Percentiles rank a stretch among this genome's conserved stretches.
Conservation (phyloP, 805 yeast genomes). For the Jamesozyma jinghongensis region DNA sequence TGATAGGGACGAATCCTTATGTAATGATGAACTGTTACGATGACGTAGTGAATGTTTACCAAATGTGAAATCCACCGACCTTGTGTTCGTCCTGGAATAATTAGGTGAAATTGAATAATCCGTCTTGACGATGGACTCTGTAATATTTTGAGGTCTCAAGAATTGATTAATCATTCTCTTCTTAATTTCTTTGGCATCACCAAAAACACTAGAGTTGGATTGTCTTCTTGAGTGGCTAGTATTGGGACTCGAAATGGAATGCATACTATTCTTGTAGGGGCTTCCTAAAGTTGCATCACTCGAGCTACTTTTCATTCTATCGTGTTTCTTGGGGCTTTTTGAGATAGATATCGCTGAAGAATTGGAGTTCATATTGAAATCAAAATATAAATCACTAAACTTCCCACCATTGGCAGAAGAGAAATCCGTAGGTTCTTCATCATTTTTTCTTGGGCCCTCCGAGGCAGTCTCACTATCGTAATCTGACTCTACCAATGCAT, state of each 20-base stretch:
- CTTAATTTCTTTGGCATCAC: background rate
- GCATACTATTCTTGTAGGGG: too few relatives aligned
- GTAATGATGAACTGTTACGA: too few relatives aligned
- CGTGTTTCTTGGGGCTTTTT: background rate
- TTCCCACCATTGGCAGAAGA: constrained; percentile 8
- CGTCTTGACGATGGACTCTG: background rate
- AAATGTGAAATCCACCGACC: too few relatives aligned
- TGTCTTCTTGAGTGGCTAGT: background rate
- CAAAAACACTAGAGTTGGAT: constrained; percentile 2
- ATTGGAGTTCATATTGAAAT: background rate
- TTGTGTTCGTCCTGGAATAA: background rate
- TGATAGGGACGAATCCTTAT: too few relatives aligned
- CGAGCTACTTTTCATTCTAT: background rate
- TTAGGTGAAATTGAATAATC: background rate
- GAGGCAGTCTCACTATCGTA: background rate
- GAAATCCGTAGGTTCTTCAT: background rate
- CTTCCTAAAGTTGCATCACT: too few relatives aligned
- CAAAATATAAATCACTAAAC: constrained; percentile 10
- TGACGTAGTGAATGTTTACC: too few relatives aligned
- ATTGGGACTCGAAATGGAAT: too few relatives aligned
- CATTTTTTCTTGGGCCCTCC: background rate
- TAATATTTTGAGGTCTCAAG: constrained; percentile 1
- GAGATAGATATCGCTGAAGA: background rate
- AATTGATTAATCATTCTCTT: constrained; percentile 7
- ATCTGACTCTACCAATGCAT: constrained; percentile 1